Base-by-base conservation (phyloP, 805 yeast species). In the Wickerhamiella qilinensis region DNA sequence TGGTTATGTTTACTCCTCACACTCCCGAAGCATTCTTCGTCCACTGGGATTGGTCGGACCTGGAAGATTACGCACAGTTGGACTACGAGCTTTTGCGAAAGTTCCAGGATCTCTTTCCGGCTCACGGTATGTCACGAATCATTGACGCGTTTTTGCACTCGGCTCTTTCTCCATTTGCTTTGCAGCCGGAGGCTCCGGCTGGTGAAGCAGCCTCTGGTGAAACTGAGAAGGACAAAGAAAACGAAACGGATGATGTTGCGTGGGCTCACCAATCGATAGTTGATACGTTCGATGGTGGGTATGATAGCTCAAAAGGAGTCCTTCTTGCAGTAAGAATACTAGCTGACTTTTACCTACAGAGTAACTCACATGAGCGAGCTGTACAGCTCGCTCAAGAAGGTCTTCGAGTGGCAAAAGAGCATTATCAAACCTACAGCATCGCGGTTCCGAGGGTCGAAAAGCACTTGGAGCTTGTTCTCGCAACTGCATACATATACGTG, bases 401-500 rank as follows among this genome's bases (percentile, higher is more conserved):
- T 11, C 67, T 82, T 19, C 63, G 67, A 2, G 60, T 77, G 9
- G 65, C 49, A 4, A 30, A 44, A 2, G 19, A 63, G 15, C 47
- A 66, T 4, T 65, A 66, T 16, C 55, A 68, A 36, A 54, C 59
- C 7, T 59, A 71, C 3, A 75, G 77, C 0, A 59, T 68, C 6
- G 52, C 56, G 8, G 61, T 82, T 30, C 53, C 55, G 1, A 59
- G 73, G 44, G 65, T 85, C 1, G 71, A 66, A 46, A 66, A 65
- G 37, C 79, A 75, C 37, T 58, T 82, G 18, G 63, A 78, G 7
- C 67, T 84, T 28, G 64, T 71, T 19, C 63, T 82, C 39, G 97
- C 91, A 0, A 69, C 75, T 1, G 68, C 79, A 1, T 82, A 85
- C 52, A 81, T 93, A 0, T 78, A 82, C 52, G 70, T 76, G 51